phyloP scores from a whole-genome alignment of 148 eudicot species.

The Heliosperma pusillum region DNA sequence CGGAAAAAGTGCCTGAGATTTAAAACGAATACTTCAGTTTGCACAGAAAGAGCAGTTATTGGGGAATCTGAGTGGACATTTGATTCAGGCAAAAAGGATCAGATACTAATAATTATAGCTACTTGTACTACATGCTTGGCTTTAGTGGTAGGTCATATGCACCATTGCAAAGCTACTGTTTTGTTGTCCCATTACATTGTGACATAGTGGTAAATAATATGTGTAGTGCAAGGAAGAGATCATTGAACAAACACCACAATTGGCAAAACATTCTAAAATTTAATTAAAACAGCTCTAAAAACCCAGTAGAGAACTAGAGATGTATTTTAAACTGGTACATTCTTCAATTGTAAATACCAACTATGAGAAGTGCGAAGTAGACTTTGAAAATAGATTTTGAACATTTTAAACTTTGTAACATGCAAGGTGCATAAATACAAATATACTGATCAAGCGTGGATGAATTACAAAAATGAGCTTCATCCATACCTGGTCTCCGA shows the following conservation, averaged over 20 bases:
- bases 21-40: neutral
- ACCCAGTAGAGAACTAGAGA: neutral
- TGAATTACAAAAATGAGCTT: neutral
- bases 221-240: neutral
- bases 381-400: neutral
- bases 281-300: neutral
- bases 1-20: constrained; percentile 3
- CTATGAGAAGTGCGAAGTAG: neutral
- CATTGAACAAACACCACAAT: neutral
- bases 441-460: constrained; percentile 5
- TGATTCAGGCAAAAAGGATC: neutral
- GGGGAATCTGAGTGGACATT: neutral
- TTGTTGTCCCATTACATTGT: neutral
- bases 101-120: neutral
- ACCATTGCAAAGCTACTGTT: neutral
- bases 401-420: neutral
- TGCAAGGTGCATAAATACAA: constrained; percentile 4
- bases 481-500: constrained; percentile 44
- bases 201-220: neutral
- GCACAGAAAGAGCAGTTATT: constrained; percentile 4
- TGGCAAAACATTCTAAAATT: neutral
- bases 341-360: neutral
- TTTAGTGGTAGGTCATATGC: neutral
- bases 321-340: neutral
- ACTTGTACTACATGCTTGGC: neutral